Percentiles rank a stretch among this genome's conserved stretches.
Evolutionary conservation across 129 eudicot genomes (phyloP).

Genomic region (Centaurea solstitialis): DNA sequence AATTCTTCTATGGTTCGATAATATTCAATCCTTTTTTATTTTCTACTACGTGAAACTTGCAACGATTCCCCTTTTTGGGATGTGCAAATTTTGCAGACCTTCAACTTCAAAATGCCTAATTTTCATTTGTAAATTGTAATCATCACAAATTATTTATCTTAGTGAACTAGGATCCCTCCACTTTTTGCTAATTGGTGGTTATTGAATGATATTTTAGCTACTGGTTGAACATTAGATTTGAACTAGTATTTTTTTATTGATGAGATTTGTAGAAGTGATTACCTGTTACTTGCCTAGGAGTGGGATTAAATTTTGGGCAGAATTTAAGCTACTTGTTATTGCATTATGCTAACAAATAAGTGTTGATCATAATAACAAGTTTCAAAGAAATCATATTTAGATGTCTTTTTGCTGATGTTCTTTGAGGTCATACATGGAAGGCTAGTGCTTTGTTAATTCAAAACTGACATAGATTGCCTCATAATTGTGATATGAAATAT

Average conservation of each 20-base stretch:
- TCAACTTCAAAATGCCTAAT: background rate
- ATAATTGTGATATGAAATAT: background rate
- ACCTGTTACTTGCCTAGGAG: constrained; percentile 9
- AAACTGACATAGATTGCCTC: background rate
- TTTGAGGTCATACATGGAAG: no score
- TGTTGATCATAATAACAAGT: background rate
- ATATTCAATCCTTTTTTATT: background rate
- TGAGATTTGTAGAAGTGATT: background rate
- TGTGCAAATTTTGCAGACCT: background rate
- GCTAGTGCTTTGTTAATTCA: background rate
- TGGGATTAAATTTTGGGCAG: background rate
- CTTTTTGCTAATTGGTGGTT: constrained; percentile 6
- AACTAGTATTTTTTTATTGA: background rate
- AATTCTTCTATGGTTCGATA: background rate
- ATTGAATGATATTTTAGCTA: background rate
- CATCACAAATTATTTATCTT: background rate
- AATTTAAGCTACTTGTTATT: background rate
- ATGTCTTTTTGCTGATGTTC: background rate
- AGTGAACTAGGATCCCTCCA: background rate
- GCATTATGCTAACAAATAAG: background rate
- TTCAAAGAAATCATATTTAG: background rate
- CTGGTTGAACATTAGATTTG: background rate
- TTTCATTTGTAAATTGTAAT: constrained; percentile 3
- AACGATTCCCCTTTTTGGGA: background rate
- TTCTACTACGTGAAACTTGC: constrained; percentile 6